These are phyloP conservation scores for Fragaria nilgerrensis DNA, from an alignment of 306 rosid genomes.

Conservation along the genomic window DNA sequence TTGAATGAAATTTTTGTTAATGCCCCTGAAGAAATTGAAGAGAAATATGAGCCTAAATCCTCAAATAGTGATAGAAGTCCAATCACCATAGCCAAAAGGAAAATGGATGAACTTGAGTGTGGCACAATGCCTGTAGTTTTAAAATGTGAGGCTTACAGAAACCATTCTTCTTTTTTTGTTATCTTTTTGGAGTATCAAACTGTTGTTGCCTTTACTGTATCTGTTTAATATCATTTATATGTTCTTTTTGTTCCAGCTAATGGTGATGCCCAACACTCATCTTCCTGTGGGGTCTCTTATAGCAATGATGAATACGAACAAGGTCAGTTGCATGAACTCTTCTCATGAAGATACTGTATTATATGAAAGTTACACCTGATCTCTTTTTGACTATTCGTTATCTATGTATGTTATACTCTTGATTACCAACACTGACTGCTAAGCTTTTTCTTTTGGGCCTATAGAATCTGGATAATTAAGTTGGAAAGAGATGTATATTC, in stretches of 20 bases:
- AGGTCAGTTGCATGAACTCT: slow-evolving; percentile 12
- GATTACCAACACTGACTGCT: neutral
- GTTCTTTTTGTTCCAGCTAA: slow-evolving; percentile 5
- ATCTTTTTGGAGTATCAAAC: neutral
- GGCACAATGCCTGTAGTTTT: neutral
- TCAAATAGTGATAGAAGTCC: neutral
- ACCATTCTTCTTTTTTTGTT: neutral
- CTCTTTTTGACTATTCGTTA: neutral
- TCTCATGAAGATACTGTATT: neutral
- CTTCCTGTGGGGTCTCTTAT: neutral
- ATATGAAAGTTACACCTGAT: neutral
- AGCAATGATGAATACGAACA: neutral
- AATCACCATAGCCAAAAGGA: neutral
- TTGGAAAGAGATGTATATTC: neutral
- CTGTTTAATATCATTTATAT: neutral
- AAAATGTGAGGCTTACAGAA: neutral
- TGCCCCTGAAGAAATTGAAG: neutral
- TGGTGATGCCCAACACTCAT: neutral
- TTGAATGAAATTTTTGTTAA: neutral
- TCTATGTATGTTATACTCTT: neutral
- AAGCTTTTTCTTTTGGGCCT: neutral
- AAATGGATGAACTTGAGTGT: neutral
- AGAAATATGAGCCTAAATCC: neutral
- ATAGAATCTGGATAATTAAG: no score
- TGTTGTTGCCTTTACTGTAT: neutral